Evolutionary conservation across 495 filamentous ascomycete genomes (phyloP).

Genomic region (Schizothecium vesticola): DNA sequence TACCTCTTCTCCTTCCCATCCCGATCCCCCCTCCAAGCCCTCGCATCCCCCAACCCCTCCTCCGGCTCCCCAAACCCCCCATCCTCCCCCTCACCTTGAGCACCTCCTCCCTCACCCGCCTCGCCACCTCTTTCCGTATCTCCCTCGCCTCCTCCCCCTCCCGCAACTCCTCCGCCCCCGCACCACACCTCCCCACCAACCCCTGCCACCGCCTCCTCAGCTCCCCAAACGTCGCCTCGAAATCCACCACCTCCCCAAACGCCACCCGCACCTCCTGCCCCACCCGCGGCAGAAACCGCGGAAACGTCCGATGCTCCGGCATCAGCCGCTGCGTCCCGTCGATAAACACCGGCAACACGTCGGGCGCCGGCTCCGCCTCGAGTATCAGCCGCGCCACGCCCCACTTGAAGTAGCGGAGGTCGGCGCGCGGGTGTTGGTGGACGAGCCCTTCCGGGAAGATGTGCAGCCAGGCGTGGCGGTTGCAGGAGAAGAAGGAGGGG

Average conservation of each 20-base stretch:
- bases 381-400: constrained; percentile 84
- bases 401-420: constrained; percentile 97
- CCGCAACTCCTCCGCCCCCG: constrained; percentile 49
- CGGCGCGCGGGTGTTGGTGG: constrained; percentile 73
- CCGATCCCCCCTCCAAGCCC: constrained; percentile 41
- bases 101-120: constrained; percentile 71
- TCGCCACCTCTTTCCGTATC: constrained; percentile 76
- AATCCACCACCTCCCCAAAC: constrained; percentile 63
- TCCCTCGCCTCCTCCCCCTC: constrained; percentile 67
- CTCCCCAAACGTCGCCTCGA: constrained; percentile 59
- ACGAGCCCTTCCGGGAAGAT: constrained; percentile 94
- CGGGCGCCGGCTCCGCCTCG: constrained; percentile 74
- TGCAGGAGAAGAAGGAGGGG: constrained; percentile 44
- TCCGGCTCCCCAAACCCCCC: constrained; percentile 74
- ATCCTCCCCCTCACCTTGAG: constrained; percentile 63
- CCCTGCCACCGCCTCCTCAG: constrained; percentile 62
- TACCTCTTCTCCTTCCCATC: constrained; percentile 34
- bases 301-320: constrained; percentile 71
- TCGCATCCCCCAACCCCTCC: constrained; percentile 38
- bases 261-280: constrained; percentile 67
- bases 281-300: constrained; percentile 74
- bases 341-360: constrained; percentile 89
- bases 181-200: constrained; percentile 52
- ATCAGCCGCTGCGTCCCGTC: constrained; percentile 81
- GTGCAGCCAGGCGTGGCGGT: constrained; percentile 75